Base-by-base conservation (phyloP, 495 filamentous ascomycete species). In the Aspergillus heteromorphus region DNA sequence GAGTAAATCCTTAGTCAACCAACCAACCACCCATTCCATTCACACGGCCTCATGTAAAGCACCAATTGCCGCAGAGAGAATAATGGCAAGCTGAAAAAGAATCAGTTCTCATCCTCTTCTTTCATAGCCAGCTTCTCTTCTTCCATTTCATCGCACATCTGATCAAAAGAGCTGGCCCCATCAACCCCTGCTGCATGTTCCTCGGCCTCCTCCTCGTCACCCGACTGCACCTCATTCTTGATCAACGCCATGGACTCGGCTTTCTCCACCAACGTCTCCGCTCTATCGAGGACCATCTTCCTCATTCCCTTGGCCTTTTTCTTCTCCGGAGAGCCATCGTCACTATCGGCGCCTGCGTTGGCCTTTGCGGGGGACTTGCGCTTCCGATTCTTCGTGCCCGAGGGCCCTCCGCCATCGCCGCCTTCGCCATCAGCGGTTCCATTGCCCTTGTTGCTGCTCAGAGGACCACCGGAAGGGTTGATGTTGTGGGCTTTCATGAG, bases 401-500 rank as follows among this genome's bases (percentile, higher is more conserved):
- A 25, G 13, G 30, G 2, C 9, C 14, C 36, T 17, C 34, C 43
- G 4, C 17, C 43, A 10, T 45, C 43, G 2, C 8, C 31, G 9
- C 17, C 43, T 14, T 45, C 21, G n/a, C n/a, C n/a, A 29, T 29
- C 43, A 9, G 21, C 25, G 6, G 19, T 45, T 27, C 21, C 43
- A 27, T 45, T n/a, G 20, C 31, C 31, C 1, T 6, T 43, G 9
- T 7, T 41, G 40, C 3, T 16, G 18, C 2, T 16, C 8, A 19
- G 5, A 4, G 9, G 14, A 14, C 41, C 42, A 11, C 51, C 16
- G 7, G 25, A 42, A 38, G 42, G 10, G 29, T 13, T 19, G 19
- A n/a, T 36, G 18, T 40, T 30, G 56, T 85, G 74, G 1, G 77
- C 70, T 60, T 83, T 83, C 65, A 84, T 72, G 40, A 87, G 74